These are phyloP conservation scores for Pseudodiploospora longispora DNA, from an alignment of 2,329 filamentous ascomycete genomes.

Conservation along the genomic window DNA sequence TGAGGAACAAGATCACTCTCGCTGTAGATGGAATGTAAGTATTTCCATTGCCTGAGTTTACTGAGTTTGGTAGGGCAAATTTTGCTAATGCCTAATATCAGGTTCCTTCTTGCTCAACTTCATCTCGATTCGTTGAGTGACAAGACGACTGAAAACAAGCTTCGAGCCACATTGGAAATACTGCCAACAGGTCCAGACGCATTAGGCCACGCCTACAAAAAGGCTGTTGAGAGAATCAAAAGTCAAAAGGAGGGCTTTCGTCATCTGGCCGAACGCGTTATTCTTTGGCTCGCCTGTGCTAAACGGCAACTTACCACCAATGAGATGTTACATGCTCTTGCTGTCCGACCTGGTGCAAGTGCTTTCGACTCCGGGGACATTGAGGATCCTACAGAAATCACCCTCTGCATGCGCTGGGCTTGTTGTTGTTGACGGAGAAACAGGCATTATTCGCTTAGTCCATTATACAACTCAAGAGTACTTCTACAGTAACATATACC, in stretches of 20 bases:
- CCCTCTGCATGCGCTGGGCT: slow-evolving; percentile 34
- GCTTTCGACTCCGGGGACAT: slow-evolving; percentile 17
- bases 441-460: slow-evolving; percentile 29
- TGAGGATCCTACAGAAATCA: slow-evolving; percentile 16
- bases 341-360: slow-evolving; percentile 17
- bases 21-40: background rate
- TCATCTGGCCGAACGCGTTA: slow-evolving; percentile 24
- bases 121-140: slow-evolving; percentile 13
- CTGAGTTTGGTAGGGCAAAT: background rate
- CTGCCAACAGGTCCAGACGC: slow-evolving; percentile 17
- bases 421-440: slow-evolving; percentile 30
- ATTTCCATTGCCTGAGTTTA: background rate
- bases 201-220: slow-evolving; percentile 31
- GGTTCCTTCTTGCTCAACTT: slow-evolving; percentile 15
- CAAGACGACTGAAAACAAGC: background rate
- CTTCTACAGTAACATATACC: slow-evolving; percentile 13
- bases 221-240: slow-evolving; percentile 34
- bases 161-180: background rate
- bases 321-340: slow-evolving; percentile 35
- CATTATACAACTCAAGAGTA: slow-evolving; percentile 39
- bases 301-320: slow-evolving; percentile 20
- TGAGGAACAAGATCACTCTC: background rate
- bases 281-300: slow-evolving; percentile 32
- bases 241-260: slow-evolving; percentile 17
- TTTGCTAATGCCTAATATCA: background rate